Conservation (phyloP, 352 stramenopile species). For the Phytophthora quininea region DNA sequence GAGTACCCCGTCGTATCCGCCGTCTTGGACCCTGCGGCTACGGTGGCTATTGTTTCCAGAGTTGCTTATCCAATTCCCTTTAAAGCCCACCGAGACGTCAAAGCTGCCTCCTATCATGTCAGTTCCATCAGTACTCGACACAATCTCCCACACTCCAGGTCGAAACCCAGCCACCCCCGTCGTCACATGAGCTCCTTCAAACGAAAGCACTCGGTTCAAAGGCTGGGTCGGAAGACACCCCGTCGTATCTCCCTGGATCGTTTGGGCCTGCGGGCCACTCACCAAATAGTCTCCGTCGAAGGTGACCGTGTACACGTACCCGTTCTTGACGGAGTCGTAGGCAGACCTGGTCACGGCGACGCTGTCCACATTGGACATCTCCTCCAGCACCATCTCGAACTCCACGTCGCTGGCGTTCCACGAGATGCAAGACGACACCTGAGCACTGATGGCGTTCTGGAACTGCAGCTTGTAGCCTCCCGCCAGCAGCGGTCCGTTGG, state of each 20-base stretch:
- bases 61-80: slow-evolving; percentile 52
- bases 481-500: slow-evolving; percentile 53
- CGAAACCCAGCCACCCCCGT: slow-evolving; percentile 50
- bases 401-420: slow-evolving; percentile 75
- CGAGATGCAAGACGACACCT: slow-evolving; percentile 57
- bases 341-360: slow-evolving; percentile 62
- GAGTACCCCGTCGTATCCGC: slow-evolving; percentile 39
- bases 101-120: slow-evolving; percentile 62
- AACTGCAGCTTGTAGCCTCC: slow-evolving; percentile 69
- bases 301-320: slow-evolving; percentile 74
- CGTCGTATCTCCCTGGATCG: slow-evolving; percentile 47
- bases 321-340: slow-evolving; percentile 53
- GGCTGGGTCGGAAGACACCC: slow-evolving; percentile 48
- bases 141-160: slow-evolving; percentile 73
- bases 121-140: slow-evolving; percentile 34
- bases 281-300: slow-evolving; percentile 73
- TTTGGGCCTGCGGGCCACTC: slow-evolving; percentile 57
- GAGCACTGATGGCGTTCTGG: slow-evolving; percentile 36
- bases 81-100: slow-evolving; percentile 76
- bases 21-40: slow-evolving; percentile 58
- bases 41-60: slow-evolving; percentile 34
- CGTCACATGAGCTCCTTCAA: slow-evolving; percentile 46
- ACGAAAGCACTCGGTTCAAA: slow-evolving; percentile 55
- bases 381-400: slow-evolving; percentile 74
- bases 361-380: slow-evolving; percentile 68